Percentiles rank a stretch among this genome's conserved stretches.
Conservation (phyloP, 2,329 filamentous ascomycete species). For the Fusarium sp. region DNA sequence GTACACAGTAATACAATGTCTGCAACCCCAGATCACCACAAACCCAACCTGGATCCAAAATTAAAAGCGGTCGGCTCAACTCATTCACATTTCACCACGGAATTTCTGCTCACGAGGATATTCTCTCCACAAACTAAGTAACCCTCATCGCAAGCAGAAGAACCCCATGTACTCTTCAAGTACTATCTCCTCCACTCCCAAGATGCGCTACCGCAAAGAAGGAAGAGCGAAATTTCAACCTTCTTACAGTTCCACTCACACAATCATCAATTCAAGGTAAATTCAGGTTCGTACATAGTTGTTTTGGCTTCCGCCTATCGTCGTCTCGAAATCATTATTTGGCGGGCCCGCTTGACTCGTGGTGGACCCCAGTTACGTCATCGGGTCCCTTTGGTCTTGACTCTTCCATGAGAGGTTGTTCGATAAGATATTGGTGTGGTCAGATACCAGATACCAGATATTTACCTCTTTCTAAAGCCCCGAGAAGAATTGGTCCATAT, state of each 20-base stretch:
- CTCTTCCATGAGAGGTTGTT: neutral
- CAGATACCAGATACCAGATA: neutral
- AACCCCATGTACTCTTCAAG: slow-evolving; percentile 24
- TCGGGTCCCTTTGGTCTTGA: slow-evolving; percentile 5
- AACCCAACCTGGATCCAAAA: slow-evolving; percentile 1
- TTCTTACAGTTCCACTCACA: slow-evolving; percentile 34
- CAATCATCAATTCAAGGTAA: slow-evolving; percentile 6
- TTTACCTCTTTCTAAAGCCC: neutral
- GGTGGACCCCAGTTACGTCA: slow-evolving; percentile 41
- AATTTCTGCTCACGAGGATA: slow-evolving; percentile 14
- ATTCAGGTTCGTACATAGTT: slow-evolving; percentile 21
- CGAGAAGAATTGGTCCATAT: neutral
- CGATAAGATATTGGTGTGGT: neutral
- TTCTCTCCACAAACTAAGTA: slow-evolving; percentile 23
- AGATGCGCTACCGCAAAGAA: slow-evolving; percentile 21
- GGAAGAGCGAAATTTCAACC: slow-evolving; percentile 21
- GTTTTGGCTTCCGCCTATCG: slow-evolving; percentile 35
- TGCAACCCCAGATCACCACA: neutral
- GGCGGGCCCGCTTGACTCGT: slow-evolving; percentile 24
- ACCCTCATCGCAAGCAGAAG: neutral
- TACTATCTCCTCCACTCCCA: slow-evolving; percentile 25
- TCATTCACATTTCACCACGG: slow-evolving; percentile 25
- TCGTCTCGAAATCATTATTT: slow-evolving; percentile 23
- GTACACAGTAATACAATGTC: neutral
- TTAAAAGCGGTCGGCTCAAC: slow-evolving; percentile 10